phyloP scores from a whole-genome alignment of 2,329 filamentous ascomycete species.

The Talaromyces rugulosus region DNA sequence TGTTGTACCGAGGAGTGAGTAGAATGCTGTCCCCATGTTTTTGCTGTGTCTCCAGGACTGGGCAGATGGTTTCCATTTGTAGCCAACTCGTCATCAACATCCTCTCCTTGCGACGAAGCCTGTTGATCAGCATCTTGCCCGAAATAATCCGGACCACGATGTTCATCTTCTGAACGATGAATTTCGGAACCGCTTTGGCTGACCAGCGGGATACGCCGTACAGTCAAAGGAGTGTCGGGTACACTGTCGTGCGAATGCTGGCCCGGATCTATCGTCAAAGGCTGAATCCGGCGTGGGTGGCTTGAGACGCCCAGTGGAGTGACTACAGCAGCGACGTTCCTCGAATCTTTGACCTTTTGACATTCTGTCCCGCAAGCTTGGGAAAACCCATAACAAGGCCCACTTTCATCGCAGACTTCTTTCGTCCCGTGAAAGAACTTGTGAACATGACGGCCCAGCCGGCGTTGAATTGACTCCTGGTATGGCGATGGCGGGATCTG shows the following conservation, averaged over 20 bases:
- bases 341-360: constrained; percentile 42
- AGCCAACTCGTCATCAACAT: constrained; percentile 5
- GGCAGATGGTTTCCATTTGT: constrained; percentile 3
- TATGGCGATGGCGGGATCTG: constrained; percentile 16
- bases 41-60: not conserved
- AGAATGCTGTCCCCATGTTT: constrained; percentile 9
- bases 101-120: not conserved
- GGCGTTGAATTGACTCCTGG: constrained; percentile 31
- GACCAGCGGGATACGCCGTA: constrained; percentile 3
- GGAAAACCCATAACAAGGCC: constrained; percentile 59
- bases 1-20: constrained; percentile 41
- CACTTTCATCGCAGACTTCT: constrained; percentile 52
- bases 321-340: constrained; percentile 9
- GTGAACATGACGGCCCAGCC: constrained; percentile 40
- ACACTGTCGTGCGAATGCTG: constrained; percentile 1
- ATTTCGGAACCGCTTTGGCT: not conserved
- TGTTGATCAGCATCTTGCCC: constrained; percentile 2
- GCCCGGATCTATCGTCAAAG: constrained; percentile 2
- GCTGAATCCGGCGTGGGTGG: not conserved
- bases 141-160: constrained; percentile 7
- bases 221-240: constrained; percentile 14
- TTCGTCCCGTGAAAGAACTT: constrained; percentile 49
- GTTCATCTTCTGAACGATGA: constrained; percentile 1
- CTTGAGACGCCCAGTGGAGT: not conserved
- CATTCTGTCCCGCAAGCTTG: constrained; percentile 60